phyloP scores from a whole-genome alignment of 1,284 basidiomycete species.

The Fomitopsis betulina region DNA sequence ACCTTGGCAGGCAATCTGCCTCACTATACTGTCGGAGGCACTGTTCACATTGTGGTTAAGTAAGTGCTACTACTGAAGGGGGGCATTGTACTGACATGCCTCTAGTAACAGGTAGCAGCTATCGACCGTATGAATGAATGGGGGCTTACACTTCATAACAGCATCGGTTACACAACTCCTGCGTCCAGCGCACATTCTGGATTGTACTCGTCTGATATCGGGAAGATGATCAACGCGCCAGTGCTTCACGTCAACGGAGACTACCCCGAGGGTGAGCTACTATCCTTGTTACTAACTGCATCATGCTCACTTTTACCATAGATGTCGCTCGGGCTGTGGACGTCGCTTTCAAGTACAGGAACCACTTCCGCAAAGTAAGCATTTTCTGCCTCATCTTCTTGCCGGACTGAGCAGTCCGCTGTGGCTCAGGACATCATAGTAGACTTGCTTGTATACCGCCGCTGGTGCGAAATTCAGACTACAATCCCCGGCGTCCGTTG shows the following conservation, averaged over 20 bases:
- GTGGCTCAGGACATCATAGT: slow-evolving; percentile 69
- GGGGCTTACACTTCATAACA: slow-evolving; percentile 27
- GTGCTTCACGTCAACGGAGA: slow-evolving; percentile 93
- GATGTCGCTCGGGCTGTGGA: slow-evolving; percentile 78
- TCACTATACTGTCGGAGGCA: slow-evolving; percentile 86
- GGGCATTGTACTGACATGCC: not conserved
- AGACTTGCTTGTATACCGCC: slow-evolving; percentile 83
- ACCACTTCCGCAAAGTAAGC: slow-evolving; percentile 72
- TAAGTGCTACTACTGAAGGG: slow-evolving; percentile 34
- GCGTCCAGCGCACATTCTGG: slow-evolving; percentile 80
- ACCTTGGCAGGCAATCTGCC: slow-evolving; percentile 66
- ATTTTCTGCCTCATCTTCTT: not conserved
- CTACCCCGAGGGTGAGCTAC: slow-evolving; percentile 67
- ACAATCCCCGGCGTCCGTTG: not conserved
- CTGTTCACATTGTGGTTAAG: slow-evolving; percentile 90
- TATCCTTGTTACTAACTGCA: no score
- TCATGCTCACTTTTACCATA: slow-evolving; percentile 22
- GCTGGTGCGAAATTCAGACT: slow-evolving; percentile 49
- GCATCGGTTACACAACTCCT: slow-evolving; percentile 88
- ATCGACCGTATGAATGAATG: not conserved
- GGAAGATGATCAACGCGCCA: slow-evolving; percentile 86
- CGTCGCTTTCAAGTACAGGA: slow-evolving; percentile 78
- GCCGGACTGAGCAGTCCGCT: not conserved
- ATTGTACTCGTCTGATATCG: slow-evolving; percentile 84
- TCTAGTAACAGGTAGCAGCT: slow-evolving; percentile 46